phyloP scores from a whole-genome alignment of 2,329 filamentous ascomycete genomes.

The Emergomyces orientalis region DNA sequence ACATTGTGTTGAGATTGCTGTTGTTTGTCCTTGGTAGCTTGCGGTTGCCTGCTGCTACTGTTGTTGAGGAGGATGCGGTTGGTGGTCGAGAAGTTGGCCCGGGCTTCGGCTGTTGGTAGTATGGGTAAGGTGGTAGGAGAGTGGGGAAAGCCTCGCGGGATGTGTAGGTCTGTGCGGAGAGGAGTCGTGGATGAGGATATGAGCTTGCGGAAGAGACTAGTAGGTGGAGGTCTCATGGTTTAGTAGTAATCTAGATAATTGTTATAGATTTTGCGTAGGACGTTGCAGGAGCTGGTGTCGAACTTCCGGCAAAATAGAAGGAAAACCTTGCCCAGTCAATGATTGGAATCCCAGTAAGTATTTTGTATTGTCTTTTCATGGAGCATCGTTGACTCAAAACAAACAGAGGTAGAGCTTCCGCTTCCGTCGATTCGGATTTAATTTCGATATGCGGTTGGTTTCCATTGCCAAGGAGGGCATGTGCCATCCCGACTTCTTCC shows the following conservation, averaged over 20 bases:
- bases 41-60: background rate
- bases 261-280: background rate
- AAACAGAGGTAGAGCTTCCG: background rate
- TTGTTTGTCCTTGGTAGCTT: background rate
- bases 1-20: background rate
- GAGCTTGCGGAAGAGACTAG: background rate
- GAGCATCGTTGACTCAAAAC: background rate
- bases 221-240: background rate
- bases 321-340: background rate
- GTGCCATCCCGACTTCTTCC: background rate
- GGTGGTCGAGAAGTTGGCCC: background rate
- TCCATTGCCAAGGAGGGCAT: background rate
- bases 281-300: no score
- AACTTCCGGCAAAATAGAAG: no score
- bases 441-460: background rate
- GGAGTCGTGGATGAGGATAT: background rate
- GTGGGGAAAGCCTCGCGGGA: background rate
- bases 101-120: background rate
- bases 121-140: background rate
- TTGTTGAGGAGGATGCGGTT: background rate
- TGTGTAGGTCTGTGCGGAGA: background rate
- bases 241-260: background rate
- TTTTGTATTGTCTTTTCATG: background rate
- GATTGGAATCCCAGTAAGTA: background rate
- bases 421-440: background rate